Evolutionary conservation across 768 basidiomycete genomes (phyloP).

Genomic region (Sarcomyxa edulis): DNA sequence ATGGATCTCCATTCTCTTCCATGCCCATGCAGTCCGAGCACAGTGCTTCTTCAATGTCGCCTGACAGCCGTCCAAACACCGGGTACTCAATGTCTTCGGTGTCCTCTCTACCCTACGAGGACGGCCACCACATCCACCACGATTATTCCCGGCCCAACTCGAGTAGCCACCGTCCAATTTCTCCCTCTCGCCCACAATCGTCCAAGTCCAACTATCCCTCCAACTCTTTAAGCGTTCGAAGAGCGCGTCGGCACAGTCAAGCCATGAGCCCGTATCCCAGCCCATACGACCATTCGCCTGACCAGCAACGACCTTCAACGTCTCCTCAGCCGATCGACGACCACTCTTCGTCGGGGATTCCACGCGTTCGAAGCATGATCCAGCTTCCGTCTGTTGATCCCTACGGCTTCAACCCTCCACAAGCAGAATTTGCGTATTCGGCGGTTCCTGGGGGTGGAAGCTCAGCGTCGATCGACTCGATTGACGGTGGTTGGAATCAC

Average conservation of each 20-base stretch:
- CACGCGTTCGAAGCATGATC: conserved; percentile 81
- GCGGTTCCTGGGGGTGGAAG: conserved; percentile 49
- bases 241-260: conserved; percentile 76
- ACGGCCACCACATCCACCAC: conserved; percentile 39
- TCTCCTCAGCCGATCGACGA: conserved; percentile 65
- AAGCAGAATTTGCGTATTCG: conserved; percentile 80
- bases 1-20: conserved; percentile 64
- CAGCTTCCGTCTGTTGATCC: conserved; percentile 70
- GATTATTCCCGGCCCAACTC: conserved; percentile 75
- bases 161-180: conserved; percentile 68
- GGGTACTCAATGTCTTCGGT: conserved; percentile 85
- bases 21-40: conserved; percentile 66
- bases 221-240: conserved; percentile 61
- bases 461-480: conserved; percentile 36
- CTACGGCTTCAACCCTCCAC: conserved; percentile 58
- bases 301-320: conserved; percentile 63
- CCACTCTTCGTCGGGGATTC: conserved; percentile 44
- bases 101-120: conserved; percentile 70
- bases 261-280: conserved; percentile 85
- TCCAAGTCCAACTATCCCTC: conserved; percentile 54
- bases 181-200: conserved; percentile 63
- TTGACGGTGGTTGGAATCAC: conserved; percentile 45
- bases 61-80: conserved; percentile 81
- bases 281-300: conserved; percentile 63
- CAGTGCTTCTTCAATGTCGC: conserved; percentile 70